Evolutionary conservation across 179 eudicot species (phyloP).

Genomic region (Drosera spatulata): DNA sequence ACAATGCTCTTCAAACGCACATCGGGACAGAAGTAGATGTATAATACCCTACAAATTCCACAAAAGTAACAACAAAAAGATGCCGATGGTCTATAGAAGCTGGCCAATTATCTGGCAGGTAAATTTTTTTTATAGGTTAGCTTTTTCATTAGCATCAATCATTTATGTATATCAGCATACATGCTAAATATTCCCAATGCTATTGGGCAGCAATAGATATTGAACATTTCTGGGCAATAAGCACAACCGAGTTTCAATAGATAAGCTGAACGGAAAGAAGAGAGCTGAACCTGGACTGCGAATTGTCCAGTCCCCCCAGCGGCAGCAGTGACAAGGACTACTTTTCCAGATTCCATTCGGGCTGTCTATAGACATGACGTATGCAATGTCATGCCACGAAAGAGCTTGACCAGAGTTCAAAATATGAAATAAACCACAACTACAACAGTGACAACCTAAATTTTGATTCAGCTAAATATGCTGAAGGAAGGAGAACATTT

Average conservation of each 20-base stretch:
- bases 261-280: neutral
- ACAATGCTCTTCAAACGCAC: neutral
- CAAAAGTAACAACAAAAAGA: too few relatives aligned
- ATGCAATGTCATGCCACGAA: neutral
- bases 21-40: neutral
- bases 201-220: too few relatives aligned
- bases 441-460: neutral
- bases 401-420: neutral
- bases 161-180: too few relatives aligned
- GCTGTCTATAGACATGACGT: slow-evolving; percentile 53
- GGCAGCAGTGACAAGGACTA: slow-evolving; percentile 94
- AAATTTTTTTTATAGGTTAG: too few relatives aligned
- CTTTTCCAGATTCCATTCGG: slow-evolving; percentile 69
- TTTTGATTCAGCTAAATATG: neutral
- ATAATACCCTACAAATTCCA: neutral
- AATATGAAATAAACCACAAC: neutral
- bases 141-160: too few relatives aligned
- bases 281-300: slow-evolving; percentile 76
- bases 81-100: too few relatives aligned
- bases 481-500: neutral
- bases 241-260: neutral
- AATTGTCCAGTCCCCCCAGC: slow-evolving; percentile 99
- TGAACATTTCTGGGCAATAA: neutral
- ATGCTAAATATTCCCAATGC: too few relatives aligned
- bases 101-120: too few relatives aligned